phyloP scores from a whole-genome alignment of 2,329 filamentous ascomycete genomes.

The Fusarium secorum region DNA sequence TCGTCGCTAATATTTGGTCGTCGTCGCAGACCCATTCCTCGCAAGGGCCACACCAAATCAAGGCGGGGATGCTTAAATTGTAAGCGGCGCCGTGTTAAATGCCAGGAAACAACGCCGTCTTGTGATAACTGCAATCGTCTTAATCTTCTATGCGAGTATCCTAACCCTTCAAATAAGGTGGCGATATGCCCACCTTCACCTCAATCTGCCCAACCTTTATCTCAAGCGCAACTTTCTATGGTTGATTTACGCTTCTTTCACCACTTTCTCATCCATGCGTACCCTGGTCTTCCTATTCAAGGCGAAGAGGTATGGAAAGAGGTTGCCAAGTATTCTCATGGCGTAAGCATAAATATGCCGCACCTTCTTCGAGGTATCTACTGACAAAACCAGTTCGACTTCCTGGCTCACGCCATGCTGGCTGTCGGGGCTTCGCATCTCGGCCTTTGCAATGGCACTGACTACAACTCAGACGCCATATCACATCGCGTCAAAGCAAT shows the following conservation, averaged over 20 bases:
- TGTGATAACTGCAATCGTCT: not conserved
- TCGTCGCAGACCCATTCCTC: not conserved
- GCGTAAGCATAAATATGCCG: accelerated
- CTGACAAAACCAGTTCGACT: not conserved
- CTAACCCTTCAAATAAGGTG: not conserved
- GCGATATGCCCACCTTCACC: accelerated
- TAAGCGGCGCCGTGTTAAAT: not conserved
- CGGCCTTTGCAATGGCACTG: not conserved
- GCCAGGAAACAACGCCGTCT: not conserved
- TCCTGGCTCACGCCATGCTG: not conserved
- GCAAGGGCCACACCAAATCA: not conserved
- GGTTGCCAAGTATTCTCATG: not conserved
- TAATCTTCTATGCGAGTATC: not conserved
- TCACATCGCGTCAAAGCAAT: not conserved
- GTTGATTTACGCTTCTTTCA: not conserved
- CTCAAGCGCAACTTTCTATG: not conserved
- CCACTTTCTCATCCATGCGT: not conserved
- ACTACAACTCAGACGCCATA: not conserved
- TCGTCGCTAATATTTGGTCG: accelerated
- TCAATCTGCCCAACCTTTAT: not conserved
- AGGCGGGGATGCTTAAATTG: not conserved
- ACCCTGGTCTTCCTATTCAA: not conserved
- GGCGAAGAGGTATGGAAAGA: not conserved
- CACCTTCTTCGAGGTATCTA: accelerated
- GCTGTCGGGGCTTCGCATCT: not conserved